phyloP scores from a whole-genome alignment of 2,329 filamentous ascomycete species.

The Dothideomycetes sp. region DNA sequence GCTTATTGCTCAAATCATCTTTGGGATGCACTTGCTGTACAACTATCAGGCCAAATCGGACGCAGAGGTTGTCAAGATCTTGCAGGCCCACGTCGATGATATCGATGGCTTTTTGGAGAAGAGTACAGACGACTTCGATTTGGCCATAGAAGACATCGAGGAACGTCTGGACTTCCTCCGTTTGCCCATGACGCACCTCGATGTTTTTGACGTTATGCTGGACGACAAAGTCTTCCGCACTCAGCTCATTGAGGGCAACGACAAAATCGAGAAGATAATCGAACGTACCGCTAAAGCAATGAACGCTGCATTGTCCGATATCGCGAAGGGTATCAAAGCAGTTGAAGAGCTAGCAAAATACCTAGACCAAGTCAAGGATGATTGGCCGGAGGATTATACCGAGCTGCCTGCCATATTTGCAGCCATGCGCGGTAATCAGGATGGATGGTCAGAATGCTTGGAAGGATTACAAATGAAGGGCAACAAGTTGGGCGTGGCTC shows the following conservation, averaged over 20 bases:
- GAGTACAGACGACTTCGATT: conserved; percentile 71
- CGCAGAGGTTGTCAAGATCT: conserved; percentile 73
- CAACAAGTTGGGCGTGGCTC: conserved; percentile 55
- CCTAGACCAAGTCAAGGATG: conserved; percentile 53
- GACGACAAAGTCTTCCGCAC: conserved; percentile 72
- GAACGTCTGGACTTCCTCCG: conserved; percentile 71
- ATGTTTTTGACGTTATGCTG: conserved; percentile 77
- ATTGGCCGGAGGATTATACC: conserved; percentile 44
- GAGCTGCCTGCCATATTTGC: conserved; percentile 65
- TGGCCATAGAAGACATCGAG: conserved; percentile 67
- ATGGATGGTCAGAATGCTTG: conserved; percentile 79
- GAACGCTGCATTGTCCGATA: conserved; percentile 67
- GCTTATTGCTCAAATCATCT: conserved; percentile 82
- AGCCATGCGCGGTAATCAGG: conserved; percentile 86
- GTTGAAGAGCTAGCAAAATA: conserved; percentile 70
- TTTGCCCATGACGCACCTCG: conserved; percentile 70
- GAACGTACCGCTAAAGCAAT: conserved; percentile 66
- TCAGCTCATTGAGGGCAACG: conserved; percentile 76
- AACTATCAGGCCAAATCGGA: conserved; percentile 82
- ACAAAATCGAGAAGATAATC: conserved; percentile 82
- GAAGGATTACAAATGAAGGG: conserved; percentile 64
- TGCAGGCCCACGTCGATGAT: conserved; percentile 88
- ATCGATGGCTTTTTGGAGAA: conserved; percentile 84
- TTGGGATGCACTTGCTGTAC: conserved; percentile 80
- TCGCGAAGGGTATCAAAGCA: conserved; percentile 65